Evolutionary conservation across 2,329 filamentous ascomycete species (phyloP), one percentile per base, ranked within the genome.

Genomic region (Penicillium freii): DNA sequence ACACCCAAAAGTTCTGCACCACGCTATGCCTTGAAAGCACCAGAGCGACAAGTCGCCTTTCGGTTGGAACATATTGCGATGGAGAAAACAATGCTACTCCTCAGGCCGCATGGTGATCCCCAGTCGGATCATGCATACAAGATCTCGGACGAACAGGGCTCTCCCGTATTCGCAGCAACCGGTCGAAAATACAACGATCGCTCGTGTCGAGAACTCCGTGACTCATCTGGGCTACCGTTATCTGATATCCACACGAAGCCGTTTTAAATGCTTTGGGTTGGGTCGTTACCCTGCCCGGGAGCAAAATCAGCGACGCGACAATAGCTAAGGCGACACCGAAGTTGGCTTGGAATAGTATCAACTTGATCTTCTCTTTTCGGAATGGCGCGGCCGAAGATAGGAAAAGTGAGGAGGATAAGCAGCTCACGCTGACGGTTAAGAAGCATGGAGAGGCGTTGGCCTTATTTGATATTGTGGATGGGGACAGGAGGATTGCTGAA

Each of bases 281-380:
- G 83, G 81, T 62, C 82, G 45, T 62, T 19, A 61, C 60, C 1
- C 31, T 62, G 34, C 63, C 66, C 0, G 64, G 63, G 11, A 45
- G 50, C 33, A 47, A 58, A 13, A 34, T 48, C 29, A 33, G 31
- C 8, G 51, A 49, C 8, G 40, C 29, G 5, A 55, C 46, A 21
- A 57, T 63, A 38, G 57, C 56, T 1, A 60, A 54, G 34, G 65
- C 45, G 21, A 42, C 57, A 4, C 57, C 58, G 31, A 58, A 51
- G 23, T 50, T 52, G 39, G 43, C 53, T 9, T 51, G 29, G 23
- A 51, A 42, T 15, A 17, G 46, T 4, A 54, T 54, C 5, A 59
- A 56, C 40, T 54, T 66, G 34, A 60, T 50, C 23, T 57, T 67
- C 11, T 52, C 51, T 25, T 64, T 66, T 39, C 48, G 47, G 29